phyloP scores from a whole-genome alignment of 495 filamentous ascomycete genomes.

The Aspergillus baeticus region DNA sequence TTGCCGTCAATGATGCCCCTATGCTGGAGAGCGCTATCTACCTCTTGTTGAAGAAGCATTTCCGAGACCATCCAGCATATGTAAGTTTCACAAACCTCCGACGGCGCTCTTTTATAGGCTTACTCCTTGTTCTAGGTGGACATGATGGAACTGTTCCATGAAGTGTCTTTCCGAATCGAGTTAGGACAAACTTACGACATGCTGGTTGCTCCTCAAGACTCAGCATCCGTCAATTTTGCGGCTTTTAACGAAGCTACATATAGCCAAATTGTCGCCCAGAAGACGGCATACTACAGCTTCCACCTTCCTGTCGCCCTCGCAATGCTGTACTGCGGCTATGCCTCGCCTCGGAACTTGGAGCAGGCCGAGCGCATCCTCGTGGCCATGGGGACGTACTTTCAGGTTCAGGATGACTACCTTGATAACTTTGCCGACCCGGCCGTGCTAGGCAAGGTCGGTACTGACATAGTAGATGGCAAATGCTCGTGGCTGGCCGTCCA shows the following conservation, averaged over 20 bases:
- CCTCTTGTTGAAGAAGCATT: slow-evolving; percentile 75
- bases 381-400: slow-evolving; percentile 89
- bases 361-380: slow-evolving; percentile 76
- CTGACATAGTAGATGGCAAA: slow-evolving; percentile 93
- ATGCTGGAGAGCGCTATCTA: slow-evolving; percentile 80
- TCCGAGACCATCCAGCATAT: slow-evolving; percentile 71
- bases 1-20: slow-evolving; percentile 90
- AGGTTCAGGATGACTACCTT: slow-evolving; percentile 90
- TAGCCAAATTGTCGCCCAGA: slow-evolving; percentile 85
- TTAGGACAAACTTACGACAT: slow-evolving; percentile 83
- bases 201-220: slow-evolving; percentile 59
- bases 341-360: slow-evolving; percentile 71
- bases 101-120: too few species aligned
- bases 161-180: slow-evolving; percentile 78
- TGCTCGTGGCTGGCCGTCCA: slow-evolving; percentile 90
- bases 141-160: slow-evolving; percentile 57
- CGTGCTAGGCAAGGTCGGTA: slow-evolving; percentile 91
- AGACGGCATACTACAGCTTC: slow-evolving; percentile 94
- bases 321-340: slow-evolving; percentile 66
- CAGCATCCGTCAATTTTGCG: slow-evolving; percentile 72
- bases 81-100: slow-evolving; percentile 70
- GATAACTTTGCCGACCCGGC: slow-evolving; percentile 85
- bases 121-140: too few species aligned
- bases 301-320: slow-evolving; percentile 88
- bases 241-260: slow-evolving; percentile 82